Evolutionary conservation across 495 filamentous ascomycete species (phyloP).

Genomic region (Penicillium waksmanii): DNA sequence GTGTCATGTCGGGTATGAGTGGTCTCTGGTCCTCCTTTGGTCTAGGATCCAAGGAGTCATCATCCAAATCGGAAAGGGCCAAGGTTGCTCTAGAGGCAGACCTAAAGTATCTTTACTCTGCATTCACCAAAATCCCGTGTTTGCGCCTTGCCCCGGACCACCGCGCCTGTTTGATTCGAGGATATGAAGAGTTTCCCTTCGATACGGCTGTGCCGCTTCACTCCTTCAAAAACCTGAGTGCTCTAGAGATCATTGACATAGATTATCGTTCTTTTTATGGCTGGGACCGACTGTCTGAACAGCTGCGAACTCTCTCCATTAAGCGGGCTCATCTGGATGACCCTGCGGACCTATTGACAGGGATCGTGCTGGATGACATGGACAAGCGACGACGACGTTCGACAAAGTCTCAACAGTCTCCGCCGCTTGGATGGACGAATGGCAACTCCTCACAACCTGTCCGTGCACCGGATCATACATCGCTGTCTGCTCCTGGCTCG

Average conservation of each 20-base stretch:
- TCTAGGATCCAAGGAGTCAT: conserved; percentile 71
- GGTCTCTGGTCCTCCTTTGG: conserved; percentile 88
- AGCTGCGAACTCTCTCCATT: conserved; percentile 85
- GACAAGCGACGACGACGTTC: conserved; percentile 86
- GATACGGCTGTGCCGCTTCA: conserved; percentile 95
- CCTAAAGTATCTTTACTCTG: conserved; percentile 93
- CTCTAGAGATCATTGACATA: conserved; percentile 90
- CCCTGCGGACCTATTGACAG: conserved; percentile 82
- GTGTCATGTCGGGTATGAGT: conserved; percentile 95
- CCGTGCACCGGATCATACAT: conserved; percentile 60
- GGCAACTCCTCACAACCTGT: conserved; percentile 50
- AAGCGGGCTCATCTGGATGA: conserved; percentile 88
- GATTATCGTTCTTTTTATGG: conserved; percentile 97
- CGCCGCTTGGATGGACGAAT: conserved; percentile 62
- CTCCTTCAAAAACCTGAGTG: conserved; percentile 94
- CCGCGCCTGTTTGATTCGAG: conserved; percentile 82
- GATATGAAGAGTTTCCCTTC: conserved; percentile 97
- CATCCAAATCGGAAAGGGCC: conserved; percentile 81
- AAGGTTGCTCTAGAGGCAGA: conserved; percentile 83
- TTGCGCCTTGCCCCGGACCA: conserved; percentile 86
- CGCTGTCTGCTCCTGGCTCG: conserved; percentile 64
- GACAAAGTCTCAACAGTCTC: conserved; percentile 80
- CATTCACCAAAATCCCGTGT: conserved; percentile 97
- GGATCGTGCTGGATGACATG: conserved; percentile 95
- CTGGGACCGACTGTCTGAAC: conserved; percentile 92